Evolutionary conservation across 495 filamentous ascomycete species (phyloP).

Genomic region (Trichoderma reesei): DNA sequence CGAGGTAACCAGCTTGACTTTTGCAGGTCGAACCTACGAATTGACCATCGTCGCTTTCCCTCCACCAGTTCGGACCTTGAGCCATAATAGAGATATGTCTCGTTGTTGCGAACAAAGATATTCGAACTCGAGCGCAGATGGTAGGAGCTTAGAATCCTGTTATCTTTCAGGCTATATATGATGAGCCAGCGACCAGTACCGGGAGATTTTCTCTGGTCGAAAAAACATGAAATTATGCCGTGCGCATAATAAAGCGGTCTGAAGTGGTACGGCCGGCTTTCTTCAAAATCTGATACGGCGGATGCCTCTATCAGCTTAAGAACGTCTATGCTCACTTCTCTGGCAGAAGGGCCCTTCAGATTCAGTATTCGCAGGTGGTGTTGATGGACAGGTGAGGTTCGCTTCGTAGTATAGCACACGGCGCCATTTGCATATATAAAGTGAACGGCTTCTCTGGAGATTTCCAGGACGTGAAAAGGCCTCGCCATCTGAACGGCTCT

Average conservation of each 20-base stretch:
- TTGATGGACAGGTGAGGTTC: constrained; percentile 24
- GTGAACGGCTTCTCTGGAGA: constrained; percentile 46
- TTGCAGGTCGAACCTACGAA: constrained; percentile 44
- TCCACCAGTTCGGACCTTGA: constrained; percentile 41
- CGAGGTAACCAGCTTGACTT: constrained; percentile 22
- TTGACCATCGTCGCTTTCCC: constrained; percentile 50
- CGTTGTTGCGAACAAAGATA: constrained; percentile 61
- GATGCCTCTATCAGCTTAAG: constrained; percentile 30
- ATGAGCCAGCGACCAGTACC: constrained; percentile 36
- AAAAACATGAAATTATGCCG: constrained; percentile 50
- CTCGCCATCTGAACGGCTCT: constrained; percentile 51
- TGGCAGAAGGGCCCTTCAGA: constrained; percentile 38
- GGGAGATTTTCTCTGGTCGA: constrained; percentile 23
- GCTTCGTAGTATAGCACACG: constrained; percentile 42
- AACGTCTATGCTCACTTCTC: constrained; percentile 52
- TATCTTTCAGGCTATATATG: constrained; percentile 43
- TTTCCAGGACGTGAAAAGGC: constrained; percentile 50
- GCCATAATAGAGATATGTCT: constrained; percentile 57
- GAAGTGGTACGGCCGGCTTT: constrained; percentile 37
- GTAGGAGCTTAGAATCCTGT: constrained; percentile 30
- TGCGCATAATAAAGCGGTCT: constrained; percentile 52
- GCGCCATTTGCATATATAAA: constrained; percentile 56
- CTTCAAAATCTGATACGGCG: constrained; percentile 21
- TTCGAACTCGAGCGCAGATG: constrained; percentile 39
- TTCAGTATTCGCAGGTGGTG: constrained; percentile 55